Evolutionary conservation across 1,139 yeast species (phyloP).

Genomic region (Lodderomyces orthopsilosis): DNA sequence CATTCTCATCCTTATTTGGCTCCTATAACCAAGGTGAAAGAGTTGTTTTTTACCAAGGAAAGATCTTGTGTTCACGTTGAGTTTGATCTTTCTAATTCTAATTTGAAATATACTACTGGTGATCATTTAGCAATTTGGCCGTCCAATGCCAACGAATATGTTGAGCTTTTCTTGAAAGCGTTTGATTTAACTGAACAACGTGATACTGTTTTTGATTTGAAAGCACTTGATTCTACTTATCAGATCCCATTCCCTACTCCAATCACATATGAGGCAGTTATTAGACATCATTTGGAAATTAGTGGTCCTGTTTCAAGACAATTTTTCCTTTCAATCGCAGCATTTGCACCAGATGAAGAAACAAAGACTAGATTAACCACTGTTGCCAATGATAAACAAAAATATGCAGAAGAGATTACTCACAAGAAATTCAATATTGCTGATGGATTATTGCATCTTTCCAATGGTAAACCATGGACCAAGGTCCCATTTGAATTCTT

Average conservation of each 20-base stretch:
- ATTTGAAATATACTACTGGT: conserved; percentile 86
- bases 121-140: conserved; percentile 97
- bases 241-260: conserved; percentile 83
- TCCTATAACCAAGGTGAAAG: conserved; percentile 57
- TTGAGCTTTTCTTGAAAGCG: conserved; percentile 59
- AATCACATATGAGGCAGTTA: conserved; percentile 81
- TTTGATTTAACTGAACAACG: conserved; percentile 58
- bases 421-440: conserved; percentile 66
- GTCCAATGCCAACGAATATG: conserved; percentile 77
- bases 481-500: conserved; percentile 81
- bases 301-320: conserved; percentile 94
- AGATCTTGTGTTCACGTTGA: conserved; percentile 91
- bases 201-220: conserved; percentile 60
- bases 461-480: conserved; percentile 65
- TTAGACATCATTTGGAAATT: conserved; percentile 86
- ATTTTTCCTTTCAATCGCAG: conserved; percentile 69
- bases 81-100: conserved; percentile 73
- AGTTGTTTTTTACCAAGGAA: conserved; percentile 62
- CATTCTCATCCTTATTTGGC: conserved; percentile 84
- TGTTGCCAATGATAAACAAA: conserved; percentile 66
- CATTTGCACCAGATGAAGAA: conserved; percentile 73
- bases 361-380: conserved; percentile 50
- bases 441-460: conserved; percentile 63
- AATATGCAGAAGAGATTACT: conserved; percentile 65
- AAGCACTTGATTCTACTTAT: conserved; percentile 72